These are phyloP conservation scores for Thermomucor indicae-seudaticae DNA, from an alignment of 371 early-diverging fungal genomes.

Conservation along the genomic window DNA sequence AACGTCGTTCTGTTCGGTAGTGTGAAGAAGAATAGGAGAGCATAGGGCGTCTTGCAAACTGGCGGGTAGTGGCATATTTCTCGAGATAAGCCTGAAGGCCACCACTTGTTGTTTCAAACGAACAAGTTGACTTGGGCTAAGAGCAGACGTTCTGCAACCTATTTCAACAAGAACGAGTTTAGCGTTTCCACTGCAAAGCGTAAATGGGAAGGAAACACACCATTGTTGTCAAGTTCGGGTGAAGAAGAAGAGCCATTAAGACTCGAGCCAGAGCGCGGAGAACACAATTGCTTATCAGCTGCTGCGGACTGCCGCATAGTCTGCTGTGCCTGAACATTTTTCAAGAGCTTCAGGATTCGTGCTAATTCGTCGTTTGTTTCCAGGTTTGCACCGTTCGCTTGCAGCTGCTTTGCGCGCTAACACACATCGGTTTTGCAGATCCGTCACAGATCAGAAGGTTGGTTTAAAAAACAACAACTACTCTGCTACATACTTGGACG, in stretches of 20 bases:
- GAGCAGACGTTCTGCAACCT: conserved; percentile 13
- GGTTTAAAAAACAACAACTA: too few relatives aligned
- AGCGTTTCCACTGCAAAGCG: neutral
- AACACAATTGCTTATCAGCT: neutral
- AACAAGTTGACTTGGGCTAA: conserved; percentile 62
- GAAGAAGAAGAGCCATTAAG: neutral
- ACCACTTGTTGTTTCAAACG: conserved; percentile 75
- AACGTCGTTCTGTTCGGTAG: neutral
- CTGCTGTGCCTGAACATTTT: conserved; percentile 34
- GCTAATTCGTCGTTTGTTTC: conserved; percentile 65
- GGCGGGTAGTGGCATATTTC: conserved; percentile 74
- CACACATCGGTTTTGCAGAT: too few relatives aligned
- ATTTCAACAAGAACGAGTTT: neutral
- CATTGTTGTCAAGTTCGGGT: too few relatives aligned
- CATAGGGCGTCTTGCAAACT: too few relatives aligned
- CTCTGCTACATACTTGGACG: too few relatives aligned
- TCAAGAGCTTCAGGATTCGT: conserved; percentile 58
- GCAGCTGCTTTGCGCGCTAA: conserved; percentile 40
- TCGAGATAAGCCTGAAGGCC: conserved; percentile 78
- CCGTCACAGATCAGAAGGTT: too few relatives aligned
- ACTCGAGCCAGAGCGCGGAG: conserved; percentile 4
- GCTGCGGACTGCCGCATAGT: conserved; percentile 6
- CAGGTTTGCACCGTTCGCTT: conserved; percentile 64
- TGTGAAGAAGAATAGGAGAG: conserved; percentile 51
- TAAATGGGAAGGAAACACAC: too few relatives aligned